Evolutionary conservation across 176 grass and related monocot species (phyloP).

Genomic region (Hyparrhenia diplandra): DNA sequence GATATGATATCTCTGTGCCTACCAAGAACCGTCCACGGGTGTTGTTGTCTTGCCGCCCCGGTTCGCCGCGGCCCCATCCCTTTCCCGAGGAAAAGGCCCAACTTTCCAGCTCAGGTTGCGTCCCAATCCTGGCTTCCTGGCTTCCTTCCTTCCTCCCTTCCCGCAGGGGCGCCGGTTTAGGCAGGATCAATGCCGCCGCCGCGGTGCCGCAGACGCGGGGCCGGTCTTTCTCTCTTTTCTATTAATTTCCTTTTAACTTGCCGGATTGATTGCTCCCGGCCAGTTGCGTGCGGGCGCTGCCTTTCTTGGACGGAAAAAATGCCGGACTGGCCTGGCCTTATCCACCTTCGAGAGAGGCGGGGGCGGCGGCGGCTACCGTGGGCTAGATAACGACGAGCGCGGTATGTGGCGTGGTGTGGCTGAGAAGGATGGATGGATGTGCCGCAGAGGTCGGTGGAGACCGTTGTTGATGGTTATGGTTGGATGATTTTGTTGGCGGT

Average conservation of each 20-base stretch:
- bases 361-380: conserved; percentile 8
- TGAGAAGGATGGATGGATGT: neutral
- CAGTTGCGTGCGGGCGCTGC: conserved; percentile 18
- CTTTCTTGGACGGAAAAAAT: neutral
- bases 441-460: neutral
- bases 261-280: conserved; percentile 8
- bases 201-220: neutral
- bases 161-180: too few species aligned
- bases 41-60: conserved; percentile 23
- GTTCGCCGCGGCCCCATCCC: conserved; percentile 38
- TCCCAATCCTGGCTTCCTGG: neutral
- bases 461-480: neutral
- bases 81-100: conserved; percentile 19
- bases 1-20: conserved; percentile 7
- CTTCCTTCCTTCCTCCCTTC: conserved; percentile 2
- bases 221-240: conserved; percentile 4
- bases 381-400: neutral
- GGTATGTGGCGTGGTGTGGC: neutral
- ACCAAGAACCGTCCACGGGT: conserved; percentile 5
- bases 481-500: neutral
- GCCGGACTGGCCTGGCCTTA: neutral
- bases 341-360: conserved; percentile 15
- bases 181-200: conserved; percentile 5
- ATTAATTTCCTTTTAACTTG: conserved; percentile 15
- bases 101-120: conserved; percentile 28